Conservation (phyloP, 2,329 filamentous ascomycete species). For the Cladosporium velox region DNA sequence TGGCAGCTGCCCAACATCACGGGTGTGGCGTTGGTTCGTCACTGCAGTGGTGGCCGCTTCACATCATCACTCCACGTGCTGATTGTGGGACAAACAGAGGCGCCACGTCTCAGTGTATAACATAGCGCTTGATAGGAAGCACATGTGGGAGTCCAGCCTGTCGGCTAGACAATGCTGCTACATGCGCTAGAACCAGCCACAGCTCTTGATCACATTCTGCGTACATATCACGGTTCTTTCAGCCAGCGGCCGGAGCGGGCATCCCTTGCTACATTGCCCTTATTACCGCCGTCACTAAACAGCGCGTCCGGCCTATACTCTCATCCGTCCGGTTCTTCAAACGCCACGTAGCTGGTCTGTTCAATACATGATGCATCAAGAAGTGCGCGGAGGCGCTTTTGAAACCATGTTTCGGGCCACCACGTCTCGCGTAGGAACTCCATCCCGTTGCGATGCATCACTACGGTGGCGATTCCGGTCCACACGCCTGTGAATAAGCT, state of each 20-base stretch:
- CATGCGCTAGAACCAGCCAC: not conserved
- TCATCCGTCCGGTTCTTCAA: conserved; percentile 32
- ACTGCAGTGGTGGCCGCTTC: not conserved
- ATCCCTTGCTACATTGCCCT: conserved; percentile 20
- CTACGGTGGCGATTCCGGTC: conserved; percentile 28
- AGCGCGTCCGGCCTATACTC: not conserved
- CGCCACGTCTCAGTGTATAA: not conserved
- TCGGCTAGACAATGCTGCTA: not conserved
- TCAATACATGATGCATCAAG: conserved; percentile 26
- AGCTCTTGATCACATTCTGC: conserved; percentile 45
- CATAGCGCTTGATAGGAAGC: not conserved
- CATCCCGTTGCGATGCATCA: conserved; percentile 24
- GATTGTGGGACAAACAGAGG: not conserved
- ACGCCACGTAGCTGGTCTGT: conserved; percentile 17
- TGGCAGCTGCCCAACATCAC: not conserved
- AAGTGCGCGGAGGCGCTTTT: conserved; percentile 23
- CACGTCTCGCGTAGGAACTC: conserved; percentile 26
- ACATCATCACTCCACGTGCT: conserved; percentile 6
- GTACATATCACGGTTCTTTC: conserved; percentile 47
- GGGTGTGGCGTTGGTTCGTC: not conserved
- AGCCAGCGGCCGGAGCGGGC: conserved; percentile 46
- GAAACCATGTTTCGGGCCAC: conserved; percentile 33
- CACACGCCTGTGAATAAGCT: conserved; percentile 31
- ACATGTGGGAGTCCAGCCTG: not conserved
- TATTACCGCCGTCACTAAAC: not conserved